Conservation (phyloP, 2,329 filamentous ascomycete genomes). For the Aspergillus fumigatiaffinis region DNA sequence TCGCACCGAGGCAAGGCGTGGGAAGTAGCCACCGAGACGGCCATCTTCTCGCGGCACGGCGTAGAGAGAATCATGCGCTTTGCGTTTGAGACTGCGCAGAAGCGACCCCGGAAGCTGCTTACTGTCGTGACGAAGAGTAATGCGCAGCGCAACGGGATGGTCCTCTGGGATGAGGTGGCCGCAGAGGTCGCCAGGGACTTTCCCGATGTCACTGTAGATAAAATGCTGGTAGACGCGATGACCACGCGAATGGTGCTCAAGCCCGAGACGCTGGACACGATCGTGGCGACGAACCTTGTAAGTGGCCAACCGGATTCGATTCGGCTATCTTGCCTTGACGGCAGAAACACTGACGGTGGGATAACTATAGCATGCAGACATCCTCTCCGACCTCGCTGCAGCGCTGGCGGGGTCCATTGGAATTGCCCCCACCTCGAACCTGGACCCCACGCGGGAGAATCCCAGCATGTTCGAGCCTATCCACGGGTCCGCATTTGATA, state of each 20-base stretch:
- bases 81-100: slow-evolving; percentile 58
- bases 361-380: slow-evolving; percentile 51
- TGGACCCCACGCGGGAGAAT: slow-evolving; percentile 60
- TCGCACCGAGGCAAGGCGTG: slow-evolving; percentile 57
- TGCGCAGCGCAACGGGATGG: slow-evolving; percentile 63
- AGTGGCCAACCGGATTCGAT: slow-evolving; percentile 2
- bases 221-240: slow-evolving; percentile 67
- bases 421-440: slow-evolving; percentile 66
- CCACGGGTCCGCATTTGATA: slow-evolving; percentile 62
- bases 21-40: slow-evolving; percentile 60
- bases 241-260: slow-evolving; percentile 61
- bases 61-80: slow-evolving; percentile 60
- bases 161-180: slow-evolving; percentile 64
- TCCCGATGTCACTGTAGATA: slow-evolving; percentile 58
- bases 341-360: slow-evolving; percentile 6
- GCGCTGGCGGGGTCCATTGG: slow-evolving; percentile 67
- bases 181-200: slow-evolving; percentile 54
- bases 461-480: slow-evolving; percentile 63
- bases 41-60: slow-evolving; percentile 60
- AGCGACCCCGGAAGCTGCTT: slow-evolving; percentile 54
- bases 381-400: slow-evolving; percentile 67
- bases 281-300: slow-evolving; percentile 59
- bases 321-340: background rate
- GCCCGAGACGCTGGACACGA: slow-evolving; percentile 58
- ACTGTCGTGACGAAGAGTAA: slow-evolving; percentile 66